Percentiles rank a stretch among this genome's conserved stretches.
phyloP scores from a whole-genome alignment of 768 basidiomycete species.

The Calvatia gigantea region DNA sequence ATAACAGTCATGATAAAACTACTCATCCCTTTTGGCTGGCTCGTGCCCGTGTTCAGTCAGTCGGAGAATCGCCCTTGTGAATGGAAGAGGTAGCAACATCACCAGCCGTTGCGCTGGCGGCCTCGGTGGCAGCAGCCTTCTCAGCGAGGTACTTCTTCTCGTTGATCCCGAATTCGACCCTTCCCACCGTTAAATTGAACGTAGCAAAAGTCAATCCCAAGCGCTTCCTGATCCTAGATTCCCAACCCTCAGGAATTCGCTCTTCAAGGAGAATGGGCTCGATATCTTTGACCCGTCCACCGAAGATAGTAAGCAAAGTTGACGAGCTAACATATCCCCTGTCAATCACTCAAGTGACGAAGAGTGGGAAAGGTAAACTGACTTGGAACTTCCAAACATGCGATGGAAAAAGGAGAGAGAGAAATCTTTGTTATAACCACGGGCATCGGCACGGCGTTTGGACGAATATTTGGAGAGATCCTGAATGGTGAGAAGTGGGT shows the following conservation, averaged over 20 bases:
- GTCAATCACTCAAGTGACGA: not conserved
- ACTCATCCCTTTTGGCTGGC: too few relatives aligned
- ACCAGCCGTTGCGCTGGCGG: not conserved
- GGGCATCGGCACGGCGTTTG: conserved; percentile 59
- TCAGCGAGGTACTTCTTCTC: conserved; percentile 24
- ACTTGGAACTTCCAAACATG: conserved; percentile 69
- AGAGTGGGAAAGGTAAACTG: conserved; percentile 20
- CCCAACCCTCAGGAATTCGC: conserved; percentile 62
- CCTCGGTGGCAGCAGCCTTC: conserved; percentile 6
- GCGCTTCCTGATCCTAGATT: conserved; percentile 43
- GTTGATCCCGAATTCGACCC: conserved; percentile 31
- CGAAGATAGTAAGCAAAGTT: conserved; percentile 49
- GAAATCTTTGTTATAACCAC: conserved; percentile 52
- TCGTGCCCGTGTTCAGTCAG: not conserved
- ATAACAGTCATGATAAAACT: not conserved
- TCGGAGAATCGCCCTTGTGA: not conserved
- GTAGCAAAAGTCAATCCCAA: conserved; percentile 51
- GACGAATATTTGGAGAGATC: conserved; percentile 58
- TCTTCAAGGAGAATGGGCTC: conserved; percentile 54
- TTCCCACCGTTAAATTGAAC: conserved; percentile 43
- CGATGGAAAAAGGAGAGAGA: conserved; percentile 48
- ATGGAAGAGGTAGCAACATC: not conserved
- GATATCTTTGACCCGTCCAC: conserved; percentile 51
- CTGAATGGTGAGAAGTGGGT: conserved; percentile 44
- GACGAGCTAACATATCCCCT: conserved; percentile 41